Evolutionary conservation across 805 yeast species (phyloP).

Genomic region (Hemisphaericaspora nanyangensis): DNA sequence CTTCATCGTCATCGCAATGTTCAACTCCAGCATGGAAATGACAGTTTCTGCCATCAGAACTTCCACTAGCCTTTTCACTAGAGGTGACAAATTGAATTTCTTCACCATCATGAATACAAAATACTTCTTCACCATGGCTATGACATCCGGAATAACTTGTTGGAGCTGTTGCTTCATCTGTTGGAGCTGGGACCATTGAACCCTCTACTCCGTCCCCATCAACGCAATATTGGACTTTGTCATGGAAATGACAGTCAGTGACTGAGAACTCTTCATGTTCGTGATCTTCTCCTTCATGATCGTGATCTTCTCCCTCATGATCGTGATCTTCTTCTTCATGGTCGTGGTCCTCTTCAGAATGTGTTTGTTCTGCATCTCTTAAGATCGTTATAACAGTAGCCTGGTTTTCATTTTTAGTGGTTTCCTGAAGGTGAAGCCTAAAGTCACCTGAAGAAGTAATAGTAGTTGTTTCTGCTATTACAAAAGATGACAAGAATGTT

Average conservation of each 20-base stretch:
- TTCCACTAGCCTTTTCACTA: slow-evolving; percentile 2
- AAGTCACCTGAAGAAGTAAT: slow-evolving; percentile 8
- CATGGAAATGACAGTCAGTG: slow-evolving; percentile 21
- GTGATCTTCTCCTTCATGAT: neutral
- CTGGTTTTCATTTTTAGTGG: too few relatives aligned
- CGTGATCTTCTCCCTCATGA: neutral
- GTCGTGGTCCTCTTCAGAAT: slow-evolving; percentile 3
- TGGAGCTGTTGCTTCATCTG: slow-evolving; percentile 11
- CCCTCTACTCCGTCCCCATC: slow-evolving; percentile 21
- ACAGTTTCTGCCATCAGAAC: slow-evolving; percentile 13
- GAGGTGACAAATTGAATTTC: slow-evolving; percentile 15
- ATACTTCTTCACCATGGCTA: slow-evolving; percentile 14
- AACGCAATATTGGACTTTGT: slow-evolving; percentile 14
- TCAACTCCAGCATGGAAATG: slow-evolving; percentile 34
- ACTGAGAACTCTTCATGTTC: slow-evolving; percentile 3
- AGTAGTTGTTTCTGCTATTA: slow-evolving; percentile 5
- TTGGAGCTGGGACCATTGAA: slow-evolving; percentile 16
- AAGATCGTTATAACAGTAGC: too few relatives aligned
- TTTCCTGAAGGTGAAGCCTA: neutral
- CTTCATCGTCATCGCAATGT: slow-evolving; percentile 18
- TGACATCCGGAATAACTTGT: slow-evolving; percentile 17
- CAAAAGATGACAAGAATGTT: neutral
- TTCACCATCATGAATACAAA: slow-evolving; percentile 14
- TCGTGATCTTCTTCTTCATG: slow-evolving; percentile 5
- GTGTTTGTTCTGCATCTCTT: too few relatives aligned